phyloP scores from a whole-genome alignment of 148 eudicot species.

The Drosera capensis region DNA sequence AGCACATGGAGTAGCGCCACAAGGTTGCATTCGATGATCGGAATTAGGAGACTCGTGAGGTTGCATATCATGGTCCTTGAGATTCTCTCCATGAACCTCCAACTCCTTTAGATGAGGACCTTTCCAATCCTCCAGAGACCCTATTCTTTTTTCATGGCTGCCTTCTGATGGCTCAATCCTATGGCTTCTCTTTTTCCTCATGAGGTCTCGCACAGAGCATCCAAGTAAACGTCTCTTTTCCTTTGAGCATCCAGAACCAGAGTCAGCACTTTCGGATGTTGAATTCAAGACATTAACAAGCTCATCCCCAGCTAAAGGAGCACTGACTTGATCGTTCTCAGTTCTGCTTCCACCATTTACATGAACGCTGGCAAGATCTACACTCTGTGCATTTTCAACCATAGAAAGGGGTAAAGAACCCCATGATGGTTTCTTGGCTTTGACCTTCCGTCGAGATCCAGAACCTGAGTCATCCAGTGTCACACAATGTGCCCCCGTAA shows the following conservation, averaged over 20 bases:
- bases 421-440: constrained; percentile 32
- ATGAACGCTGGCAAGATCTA: constrained; percentile 10
- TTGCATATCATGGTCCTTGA: constrained; percentile 12
- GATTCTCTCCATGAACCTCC: constrained; percentile 7
- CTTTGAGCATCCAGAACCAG: constrained; percentile 8
- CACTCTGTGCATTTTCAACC: constrained; percentile 11
- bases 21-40: constrained; percentile 9
- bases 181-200: constrained; percentile 62
- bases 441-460: constrained; percentile 16
- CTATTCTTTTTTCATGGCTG: constrained; percentile 13
- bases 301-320: constrained; percentile 11
- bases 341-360: constrained; percentile 8
- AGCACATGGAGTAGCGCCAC: constrained; percentile 6
- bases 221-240: constrained; percentile 23
- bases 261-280: constrained; percentile 9
- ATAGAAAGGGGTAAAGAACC: constrained; percentile 51
- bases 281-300: constrained; percentile 4
- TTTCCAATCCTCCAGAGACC: constrained; percentile 8
- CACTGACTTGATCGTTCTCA: constrained; percentile 7
- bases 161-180: constrained; percentile 22
- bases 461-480: constrained; percentile 14
- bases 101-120: constrained; percentile 10
- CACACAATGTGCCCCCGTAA: constrained; percentile 12
- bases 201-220: constrained; percentile 74
- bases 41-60: constrained; percentile 12